Evolutionary conservation across 1,284 basidiomycete genomes (phyloP), one percentile per base, ranked within the genome.

Genomic region (Malassezia vespertilionis): DNA sequence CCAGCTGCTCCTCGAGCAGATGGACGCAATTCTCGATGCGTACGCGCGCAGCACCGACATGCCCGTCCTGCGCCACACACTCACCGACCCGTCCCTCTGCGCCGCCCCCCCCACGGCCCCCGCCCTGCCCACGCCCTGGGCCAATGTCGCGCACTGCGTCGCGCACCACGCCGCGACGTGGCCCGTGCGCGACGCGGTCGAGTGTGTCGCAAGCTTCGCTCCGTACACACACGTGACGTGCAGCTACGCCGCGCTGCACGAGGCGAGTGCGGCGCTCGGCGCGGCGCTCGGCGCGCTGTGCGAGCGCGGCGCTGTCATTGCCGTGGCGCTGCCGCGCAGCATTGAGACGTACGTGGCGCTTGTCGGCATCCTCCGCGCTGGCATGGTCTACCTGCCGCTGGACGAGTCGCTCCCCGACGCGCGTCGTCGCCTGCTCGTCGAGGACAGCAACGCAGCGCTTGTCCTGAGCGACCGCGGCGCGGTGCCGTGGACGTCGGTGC

Each of bases 341-440:
- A 23, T 57, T 2, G 53, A 54, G n/a, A 60, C 64, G 31, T 69
- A 69, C 40, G 42, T 58, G 10, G 48, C 39, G 1, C 55, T 65
- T 1, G 38, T 65, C 2, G 65, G 48, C 5, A 54, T 67, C 32
- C 46, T 67, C 20, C 57, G 52, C 28, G 53, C 59, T 9, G 60
- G 67, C 1, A 54, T 56, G 14, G 43, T 57, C 9, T 72, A 72
- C 39, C 39, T 72, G 14, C 69, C 71, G 4, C 58, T 72, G 17
- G 69, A 70, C 42, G 58, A 57, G 32, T 60, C 65, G 23, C 56
- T 71, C 17, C 69, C 71, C 0, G 20, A 36, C 8, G 60, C 62
- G 17, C 58, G 71, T 4, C 65, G 68, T 44, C 43, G 41, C 33
- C 60, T 65, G 28, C 56, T 72, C 2, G 23, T 66, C 14, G 32